These are phyloP conservation scores for Rhizopogon vinicolor DNA, from an alignment of 768 basidiomycete genomes.

Conservation along the genomic window DNA sequence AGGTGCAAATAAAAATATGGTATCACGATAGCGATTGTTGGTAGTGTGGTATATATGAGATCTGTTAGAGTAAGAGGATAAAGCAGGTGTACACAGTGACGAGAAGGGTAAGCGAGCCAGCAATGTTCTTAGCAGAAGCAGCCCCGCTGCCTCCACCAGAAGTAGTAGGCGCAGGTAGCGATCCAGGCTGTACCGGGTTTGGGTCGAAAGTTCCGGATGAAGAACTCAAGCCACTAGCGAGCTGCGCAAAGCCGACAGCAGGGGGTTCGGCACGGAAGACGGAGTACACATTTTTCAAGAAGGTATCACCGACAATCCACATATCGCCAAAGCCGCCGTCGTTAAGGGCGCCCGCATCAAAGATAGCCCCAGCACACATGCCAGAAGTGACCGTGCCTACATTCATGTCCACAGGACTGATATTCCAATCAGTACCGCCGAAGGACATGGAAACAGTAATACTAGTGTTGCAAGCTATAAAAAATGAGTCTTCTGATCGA, in stretches of 20 bases:
- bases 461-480: slow-evolving; percentile 59
- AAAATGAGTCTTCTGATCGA: slow-evolving; percentile 1
- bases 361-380: slow-evolving; percentile 63
- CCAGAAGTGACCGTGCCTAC: slow-evolving; percentile 2
- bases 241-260: slow-evolving; percentile 25
- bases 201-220: neutral
- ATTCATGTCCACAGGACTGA: slow-evolving; percentile 10
- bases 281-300: slow-evolving; percentile 42
- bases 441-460: slow-evolving; percentile 39
- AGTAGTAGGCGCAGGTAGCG: slow-evolving; percentile 1
- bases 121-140: slow-evolving; percentile 7
- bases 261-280: slow-evolving; percentile 22
- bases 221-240: slow-evolving; percentile 11
- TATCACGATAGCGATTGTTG: neutral
- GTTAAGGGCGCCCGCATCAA: slow-evolving; percentile 57
- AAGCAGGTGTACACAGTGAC: slow-evolving; percentile 8
- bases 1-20: neutral
- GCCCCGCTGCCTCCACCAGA: neutral
- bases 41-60: neutral
- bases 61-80: slow-evolving; percentile 3
- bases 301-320: slow-evolving; percentile 75
- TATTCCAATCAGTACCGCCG: too few relatives aligned
- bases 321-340: slow-evolving; percentile 33
- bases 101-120: slow-evolving; percentile 8
- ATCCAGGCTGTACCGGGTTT: neutral